Conservation (phyloP, 345 rosid species). For the Hevea brasiliensis region DNA sequence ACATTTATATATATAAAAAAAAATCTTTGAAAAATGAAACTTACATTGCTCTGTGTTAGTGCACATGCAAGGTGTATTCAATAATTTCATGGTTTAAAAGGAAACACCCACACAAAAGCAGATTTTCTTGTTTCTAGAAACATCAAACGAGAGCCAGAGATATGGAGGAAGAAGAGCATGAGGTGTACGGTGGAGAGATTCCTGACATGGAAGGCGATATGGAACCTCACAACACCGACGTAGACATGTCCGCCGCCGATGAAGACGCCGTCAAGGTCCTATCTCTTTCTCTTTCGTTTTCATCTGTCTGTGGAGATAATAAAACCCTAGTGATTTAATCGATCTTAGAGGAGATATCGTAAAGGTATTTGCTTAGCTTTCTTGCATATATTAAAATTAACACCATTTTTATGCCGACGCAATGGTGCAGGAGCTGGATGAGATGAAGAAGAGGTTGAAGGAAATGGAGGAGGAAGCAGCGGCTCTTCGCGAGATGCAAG, state of each 20-base stretch:
- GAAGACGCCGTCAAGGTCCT: slow-evolving; percentile 81
- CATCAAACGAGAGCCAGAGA: not conserved
- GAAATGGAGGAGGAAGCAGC: slow-evolving; percentile 99
- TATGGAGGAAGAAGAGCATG: slow-evolving; percentile 95
- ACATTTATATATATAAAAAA: too few relatives aligned
- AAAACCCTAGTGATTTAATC: slow-evolving; percentile 9
- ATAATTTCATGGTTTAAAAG: too few relatives aligned
- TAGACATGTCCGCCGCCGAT: slow-evolving; percentile 72
- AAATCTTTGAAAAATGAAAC: too few relatives aligned
- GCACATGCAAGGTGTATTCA: too few relatives aligned
- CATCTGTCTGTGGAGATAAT: not conserved
- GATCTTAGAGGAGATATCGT: not conserved
- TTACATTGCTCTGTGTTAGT: too few relatives aligned
- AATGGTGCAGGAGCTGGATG: slow-evolving; percentile 73
- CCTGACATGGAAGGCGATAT: slow-evolving; percentile 89
- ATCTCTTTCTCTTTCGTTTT: not conserved
- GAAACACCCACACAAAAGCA: not conserved
- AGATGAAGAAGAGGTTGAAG: slow-evolving; percentile 94
- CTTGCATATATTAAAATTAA: not conserved
- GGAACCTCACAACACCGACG: slow-evolving; percentile 59
- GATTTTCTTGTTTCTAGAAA: not conserved
- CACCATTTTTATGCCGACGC: not conserved
- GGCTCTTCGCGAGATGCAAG: slow-evolving; percentile 98
- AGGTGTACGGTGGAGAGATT: slow-evolving; percentile 95
- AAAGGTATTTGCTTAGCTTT: not conserved